Base-by-base conservation (phyloP, 2,329 filamentous ascomycete species). In the Triangularia verruculosa region DNA sequence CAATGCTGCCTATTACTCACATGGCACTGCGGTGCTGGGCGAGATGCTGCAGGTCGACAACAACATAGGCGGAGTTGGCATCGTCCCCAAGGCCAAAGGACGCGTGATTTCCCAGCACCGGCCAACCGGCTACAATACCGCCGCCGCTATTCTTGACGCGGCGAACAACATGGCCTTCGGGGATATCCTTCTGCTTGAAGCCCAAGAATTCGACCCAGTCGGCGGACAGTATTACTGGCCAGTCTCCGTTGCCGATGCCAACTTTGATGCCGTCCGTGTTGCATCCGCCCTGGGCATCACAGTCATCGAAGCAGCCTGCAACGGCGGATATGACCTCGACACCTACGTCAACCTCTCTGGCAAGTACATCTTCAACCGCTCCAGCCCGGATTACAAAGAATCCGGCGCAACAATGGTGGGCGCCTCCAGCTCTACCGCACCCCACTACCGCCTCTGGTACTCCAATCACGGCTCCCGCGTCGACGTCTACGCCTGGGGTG, bases 31-130 rank as follows among this genome's bases (percentile, higher is more conserved):
- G 1, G 66, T 67, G 15, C 58, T 66, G 15, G 66, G 66, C 5
- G 64, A 64, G 59, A 61, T 67, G 22, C 27, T 67, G 17, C 66
- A 64, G 66, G 39, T 27, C 1, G 66, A 66, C 57, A 66, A 66
- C 59, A 57, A 52, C n/a, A 34, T 64, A 24, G 64, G 64, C 25
- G 66, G 66, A 6, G 62, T 67, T 4, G 66, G 66, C 7, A 61
- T 67, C 13, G 62, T 43, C 24, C 64, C 61, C 13, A 52, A 28
- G 2, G 64, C 61, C 1, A 27, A 52, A 8, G 66, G 59, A 5
- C 53, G 43, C 12, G 66, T 64, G 7, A 61, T 66, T 12, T 57
- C 57, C 13, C 55, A 61, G 20, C 51, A 22, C 53, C 61, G 1
- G 57, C 34, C n/a, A 55, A 47, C 7, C 34, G 57, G 5, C 8